Evolutionary conservation across 805 yeast genomes (phyloP).

Genomic region (Kluyveromyces nonfermentans): DNA sequence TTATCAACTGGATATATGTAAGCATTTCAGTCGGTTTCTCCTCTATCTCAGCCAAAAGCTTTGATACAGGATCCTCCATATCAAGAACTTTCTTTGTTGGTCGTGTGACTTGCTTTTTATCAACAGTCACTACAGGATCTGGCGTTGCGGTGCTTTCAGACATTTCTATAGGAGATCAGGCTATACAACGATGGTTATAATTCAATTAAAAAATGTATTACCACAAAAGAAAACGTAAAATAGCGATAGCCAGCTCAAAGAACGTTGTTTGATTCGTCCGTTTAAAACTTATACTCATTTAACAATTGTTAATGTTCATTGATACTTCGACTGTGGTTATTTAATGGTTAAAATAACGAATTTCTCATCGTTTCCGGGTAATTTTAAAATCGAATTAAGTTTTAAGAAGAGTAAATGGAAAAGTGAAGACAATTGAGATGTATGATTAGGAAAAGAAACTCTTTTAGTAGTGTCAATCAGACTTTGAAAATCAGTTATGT

Average conservation of each 20-base stretch:
- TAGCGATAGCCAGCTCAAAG: too few relatives aligned
- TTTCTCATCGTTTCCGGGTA: too few relatives aligned
- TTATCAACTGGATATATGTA: conserved; percentile 49
- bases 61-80: conserved; percentile 43
- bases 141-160: conserved; percentile 3
- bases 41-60: conserved; percentile 45
- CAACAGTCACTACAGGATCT: conserved; percentile 2
- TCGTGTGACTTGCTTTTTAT: conserved; percentile 3
- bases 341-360: too few relatives aligned
- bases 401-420: too few relatives aligned
- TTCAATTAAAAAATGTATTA: not conserved
- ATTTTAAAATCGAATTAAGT: too few relatives aligned
- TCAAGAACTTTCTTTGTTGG: conserved; percentile 7
- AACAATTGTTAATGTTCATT: too few relatives aligned
- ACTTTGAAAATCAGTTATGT: not conserved
- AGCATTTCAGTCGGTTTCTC: conserved; percentile 43
- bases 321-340: too few relatives aligned
- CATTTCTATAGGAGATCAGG: not conserved
- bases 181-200: not conserved
- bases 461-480: not conserved
- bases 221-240: not conserved
- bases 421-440: too few relatives aligned
- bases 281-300: too few relatives aligned
- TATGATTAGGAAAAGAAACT: too few relatives aligned
- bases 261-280: too few relatives aligned